phyloP scores from a whole-genome alignment of 306 rosid species.

The Argentina anserina region DNA sequence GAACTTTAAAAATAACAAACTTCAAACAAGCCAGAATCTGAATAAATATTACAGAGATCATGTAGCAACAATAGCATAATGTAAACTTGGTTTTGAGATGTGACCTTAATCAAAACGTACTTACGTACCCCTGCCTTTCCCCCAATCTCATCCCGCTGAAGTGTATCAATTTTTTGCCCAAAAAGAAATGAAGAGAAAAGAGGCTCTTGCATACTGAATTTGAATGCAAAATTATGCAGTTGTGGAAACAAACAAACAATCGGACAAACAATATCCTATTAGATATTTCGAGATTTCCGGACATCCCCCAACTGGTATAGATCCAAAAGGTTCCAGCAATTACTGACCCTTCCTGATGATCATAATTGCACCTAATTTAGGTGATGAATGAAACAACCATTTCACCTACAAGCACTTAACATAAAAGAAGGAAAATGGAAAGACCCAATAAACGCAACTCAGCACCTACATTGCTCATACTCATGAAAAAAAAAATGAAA shows the following conservation, averaged over 20 bases:
- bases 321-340: background rate
- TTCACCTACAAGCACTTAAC: constrained; percentile 4
- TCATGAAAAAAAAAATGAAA: background rate
- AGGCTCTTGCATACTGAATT: background rate
- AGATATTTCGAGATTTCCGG: background rate
- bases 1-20: background rate
- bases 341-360: background rate
- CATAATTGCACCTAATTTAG: constrained; percentile 7
- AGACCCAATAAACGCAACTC: background rate
- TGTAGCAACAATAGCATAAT: background rate
- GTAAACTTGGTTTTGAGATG: background rate
- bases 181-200: background rate
- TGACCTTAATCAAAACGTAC: background rate
- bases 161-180: background rate
- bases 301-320: background rate
- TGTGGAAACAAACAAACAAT: no score
- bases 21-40: background rate
- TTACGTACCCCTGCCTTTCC: background rate
- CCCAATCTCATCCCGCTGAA: background rate
- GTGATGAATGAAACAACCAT: constrained; percentile 7
- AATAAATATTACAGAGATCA: background rate
- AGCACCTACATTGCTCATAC: background rate
- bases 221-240: background rate
- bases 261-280: background rate
- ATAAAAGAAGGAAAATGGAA: background rate